A percentile compares a stretch with the other conserved stretches of the same genome.
Evolutionary conservation across 352 stramenopile species (phyloP).

Genomic region (Pythium graminicola): DNA sequence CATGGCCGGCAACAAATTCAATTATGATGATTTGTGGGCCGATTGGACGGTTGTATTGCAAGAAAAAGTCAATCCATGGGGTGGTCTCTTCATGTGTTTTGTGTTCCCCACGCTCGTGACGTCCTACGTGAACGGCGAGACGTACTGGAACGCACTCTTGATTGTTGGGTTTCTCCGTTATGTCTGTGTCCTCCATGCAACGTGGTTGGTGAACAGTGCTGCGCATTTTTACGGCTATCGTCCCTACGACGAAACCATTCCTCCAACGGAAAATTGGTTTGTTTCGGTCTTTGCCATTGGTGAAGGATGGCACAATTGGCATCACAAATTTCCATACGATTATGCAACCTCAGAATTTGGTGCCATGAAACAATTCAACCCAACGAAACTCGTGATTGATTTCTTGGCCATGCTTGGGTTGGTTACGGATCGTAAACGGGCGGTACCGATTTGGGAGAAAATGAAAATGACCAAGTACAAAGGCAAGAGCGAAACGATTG

Average conservation of each 20-base stretch:
- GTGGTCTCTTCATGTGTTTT: conserved; percentile 98
- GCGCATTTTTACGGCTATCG: conserved; percentile 98
- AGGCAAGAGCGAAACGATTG: conserved; percentile 30
- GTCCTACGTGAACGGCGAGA: conserved; percentile 83
- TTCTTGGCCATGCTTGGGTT: conserved; percentile 86
- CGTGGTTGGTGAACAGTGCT: conserved; percentile 97
- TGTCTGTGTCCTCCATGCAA: conserved; percentile 93
- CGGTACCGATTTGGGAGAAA: conserved; percentile 92
- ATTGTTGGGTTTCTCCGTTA: conserved; percentile 94
- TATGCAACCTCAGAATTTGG: conserved; percentile 98
- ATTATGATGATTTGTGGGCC: conserved; percentile 95
- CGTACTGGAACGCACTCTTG: conserved; percentile 95
- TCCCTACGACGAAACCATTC: conserved; percentile 93
- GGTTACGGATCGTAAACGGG: conserved; percentile 93
- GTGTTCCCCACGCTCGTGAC: conserved; percentile 91
- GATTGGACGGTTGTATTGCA: conserved; percentile 95
- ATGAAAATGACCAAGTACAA: conserved; percentile 57
- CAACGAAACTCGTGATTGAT: conserved; percentile 97
- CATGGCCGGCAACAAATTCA: conserved; percentile 89
- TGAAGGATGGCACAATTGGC: conserved; percentile 99
- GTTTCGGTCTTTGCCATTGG: conserved; percentile 94
- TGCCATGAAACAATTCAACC: conserved; percentile 95
- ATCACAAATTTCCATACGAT: conserved; percentile 99
- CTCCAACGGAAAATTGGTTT: conserved; percentile 94
- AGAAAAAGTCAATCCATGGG: conserved; percentile 97